Percentiles rank a stretch among this genome's conserved stretches.
Conservation (phyloP, 495 filamentous ascomycete species). For the Usnea hakonensis region DNA sequence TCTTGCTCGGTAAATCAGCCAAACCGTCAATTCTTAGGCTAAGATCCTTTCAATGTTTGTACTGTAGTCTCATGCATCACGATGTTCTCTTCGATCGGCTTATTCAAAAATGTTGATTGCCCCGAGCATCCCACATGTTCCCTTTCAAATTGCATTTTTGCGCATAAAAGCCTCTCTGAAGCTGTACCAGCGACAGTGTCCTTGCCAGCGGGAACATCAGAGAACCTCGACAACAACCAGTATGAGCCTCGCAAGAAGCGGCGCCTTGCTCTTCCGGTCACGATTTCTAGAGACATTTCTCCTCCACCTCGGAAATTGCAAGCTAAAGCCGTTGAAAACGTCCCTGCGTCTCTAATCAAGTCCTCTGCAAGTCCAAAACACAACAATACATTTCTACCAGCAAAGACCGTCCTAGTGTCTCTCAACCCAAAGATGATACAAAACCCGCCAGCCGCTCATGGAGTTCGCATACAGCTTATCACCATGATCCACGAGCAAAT, state of each 20-base stretch:
- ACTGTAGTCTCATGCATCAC: conserved; percentile 16
- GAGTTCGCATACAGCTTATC: conserved; percentile 57
- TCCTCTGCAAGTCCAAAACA: conserved; percentile 11
- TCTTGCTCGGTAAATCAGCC: background rate
- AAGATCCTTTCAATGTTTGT: conserved; percentile 1
- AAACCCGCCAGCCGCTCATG: conserved; percentile 62
- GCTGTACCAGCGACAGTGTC: background rate
- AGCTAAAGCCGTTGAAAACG: background rate
- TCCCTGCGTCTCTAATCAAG: no score
- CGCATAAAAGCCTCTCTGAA: conserved; percentile 32
- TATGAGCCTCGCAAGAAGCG: conserved; percentile 11
- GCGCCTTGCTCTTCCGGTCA: conserved; percentile 4
- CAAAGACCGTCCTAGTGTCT: conserved; percentile 38
- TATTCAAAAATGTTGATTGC: conserved; percentile 59
- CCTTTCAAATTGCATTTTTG: conserved; percentile 55
- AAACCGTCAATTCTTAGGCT: background rate
- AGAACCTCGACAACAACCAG: background rate
- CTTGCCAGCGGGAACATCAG: background rate
- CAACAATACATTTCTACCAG: conserved; percentile 11
- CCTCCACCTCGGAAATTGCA: conserved; percentile 10
- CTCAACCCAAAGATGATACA: conserved; percentile 77
- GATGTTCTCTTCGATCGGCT: conserved; percentile 61
- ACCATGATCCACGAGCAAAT: conserved; percentile 69
- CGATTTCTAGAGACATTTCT: conserved; percentile 1
- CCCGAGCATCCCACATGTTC: conserved; percentile 50